Conservation (phyloP, 2,329 filamentous ascomycete species). For the Beauveria varroae region DNA sequence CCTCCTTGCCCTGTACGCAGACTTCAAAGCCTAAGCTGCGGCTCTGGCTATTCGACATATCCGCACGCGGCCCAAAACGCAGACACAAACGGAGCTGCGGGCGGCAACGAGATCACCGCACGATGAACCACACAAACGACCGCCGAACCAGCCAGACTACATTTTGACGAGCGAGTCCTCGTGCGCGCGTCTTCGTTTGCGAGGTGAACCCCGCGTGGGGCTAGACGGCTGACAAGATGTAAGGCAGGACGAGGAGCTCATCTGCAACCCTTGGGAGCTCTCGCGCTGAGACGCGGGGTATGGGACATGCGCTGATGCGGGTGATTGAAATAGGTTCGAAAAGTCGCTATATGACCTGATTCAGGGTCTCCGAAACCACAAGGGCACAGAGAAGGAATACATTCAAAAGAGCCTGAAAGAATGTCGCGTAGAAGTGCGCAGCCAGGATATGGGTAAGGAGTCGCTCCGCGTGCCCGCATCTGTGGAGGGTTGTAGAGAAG, state of each 20-base stretch:
- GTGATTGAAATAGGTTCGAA: conserved; percentile 67
- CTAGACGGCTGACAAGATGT: not conserved
- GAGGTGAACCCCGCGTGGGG: not conserved
- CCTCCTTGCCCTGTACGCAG: not conserved
- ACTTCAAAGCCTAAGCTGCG: not conserved
- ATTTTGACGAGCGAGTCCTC: not conserved
- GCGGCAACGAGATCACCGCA: not conserved
- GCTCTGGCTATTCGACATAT: not conserved
- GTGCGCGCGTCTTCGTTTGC: not conserved
- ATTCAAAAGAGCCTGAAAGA: conserved; percentile 90
- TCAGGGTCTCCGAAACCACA: conserved; percentile 87
- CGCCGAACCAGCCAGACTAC: not conserved
- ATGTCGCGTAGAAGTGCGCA: conserved; percentile 87
- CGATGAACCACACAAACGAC: not conserved
- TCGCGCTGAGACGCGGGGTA: not conserved
- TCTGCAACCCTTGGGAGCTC: no score
- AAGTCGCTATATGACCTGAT: conserved; percentile 99
- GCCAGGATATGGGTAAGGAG: conserved; percentile 78
- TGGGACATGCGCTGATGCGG: not conserved
- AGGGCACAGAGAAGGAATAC: conserved; percentile 90
- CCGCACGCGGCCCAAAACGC: not conserved
- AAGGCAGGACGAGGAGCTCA: not conserved
- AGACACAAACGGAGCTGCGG: not conserved
- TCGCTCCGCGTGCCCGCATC: not conserved
- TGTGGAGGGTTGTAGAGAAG: not conserved